Evolutionary conservation across 2,329 filamentous ascomycete genomes (phyloP).

Genomic region (Aspergillus sp.): DNA sequence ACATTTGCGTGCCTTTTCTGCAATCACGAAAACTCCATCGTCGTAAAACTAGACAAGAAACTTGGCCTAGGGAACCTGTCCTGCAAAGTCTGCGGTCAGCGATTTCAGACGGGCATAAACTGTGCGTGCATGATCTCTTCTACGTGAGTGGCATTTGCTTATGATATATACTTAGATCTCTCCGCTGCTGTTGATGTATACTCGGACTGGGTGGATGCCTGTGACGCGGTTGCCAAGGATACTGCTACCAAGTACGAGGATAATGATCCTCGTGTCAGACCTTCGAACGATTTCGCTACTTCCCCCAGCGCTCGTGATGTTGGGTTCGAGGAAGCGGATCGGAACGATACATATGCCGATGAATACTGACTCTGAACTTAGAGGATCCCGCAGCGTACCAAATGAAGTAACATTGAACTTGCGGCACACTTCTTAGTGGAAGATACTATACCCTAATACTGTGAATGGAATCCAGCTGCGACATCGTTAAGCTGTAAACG

Average conservation of each 20-base stretch:
- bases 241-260: constrained; percentile 45
- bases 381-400: constrained; percentile 16
- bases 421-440: not conserved
- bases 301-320: constrained; percentile 23
- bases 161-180: constrained; percentile 62
- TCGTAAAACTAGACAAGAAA: constrained; percentile 93
- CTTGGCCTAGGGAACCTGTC: constrained; percentile 78
- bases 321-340: constrained; percentile 19
- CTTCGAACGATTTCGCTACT: constrained; percentile 19
- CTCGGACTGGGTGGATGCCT: constrained; percentile 97
- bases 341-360: constrained; percentile 28
- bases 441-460: not conserved
- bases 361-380: constrained; percentile 30
- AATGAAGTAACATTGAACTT: constrained; percentile 7
- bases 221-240: constrained; percentile 69
- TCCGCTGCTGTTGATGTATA: constrained; percentile 94
- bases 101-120: constrained; percentile 89
- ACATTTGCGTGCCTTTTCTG: constrained; percentile 98
- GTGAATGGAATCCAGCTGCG: not conserved
- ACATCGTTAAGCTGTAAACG: not conserved
- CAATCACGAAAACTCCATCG: constrained; percentile 92
- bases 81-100: constrained; percentile 92
- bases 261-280: constrained; percentile 19
- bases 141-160: not conserved
- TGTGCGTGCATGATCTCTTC: constrained; percentile 58